Evolutionary conservation across 2,329 filamentous ascomycete genomes (phyloP), one percentile per base, ranked within the genome.

Genomic region (Colletotrichum cereale): DNA sequence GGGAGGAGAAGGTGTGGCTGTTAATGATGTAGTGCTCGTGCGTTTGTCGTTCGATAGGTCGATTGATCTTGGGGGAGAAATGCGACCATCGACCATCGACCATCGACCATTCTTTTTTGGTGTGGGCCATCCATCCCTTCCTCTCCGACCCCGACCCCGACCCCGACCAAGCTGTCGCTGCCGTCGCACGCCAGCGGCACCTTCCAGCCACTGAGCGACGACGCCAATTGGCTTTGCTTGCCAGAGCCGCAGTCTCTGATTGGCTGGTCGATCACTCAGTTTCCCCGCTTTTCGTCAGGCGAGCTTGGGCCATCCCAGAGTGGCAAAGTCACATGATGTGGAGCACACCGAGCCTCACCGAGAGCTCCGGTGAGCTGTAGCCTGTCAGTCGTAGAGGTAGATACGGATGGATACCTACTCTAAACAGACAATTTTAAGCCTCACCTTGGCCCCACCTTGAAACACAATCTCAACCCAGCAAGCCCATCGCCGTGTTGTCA

Each of bases 1-100:
- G 53, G 44, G 68, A 57, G 65, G 44, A 40, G 38, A 21, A 60
- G 53, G 29, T 42, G 52, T 64, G 55, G 69, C 38, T 50, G 60
- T 48, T 60, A 61, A 72, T 72, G 69, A 72, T 72, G 69, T 64
- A 69, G 60, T 57, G 69, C 65, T 65, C 53, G 69, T 72, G 69
- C 69, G 69, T 55, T 21, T 56, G 62, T 72, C 65, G 69, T 69
- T 69, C 57, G 69, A 72, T 64, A 72, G 65, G 60, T 72, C 60
- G 69, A 69, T 53, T 70, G 69, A 72, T 69, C 64, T 72, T 69
- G 69, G 69, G 65, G 60, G 38, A 69, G 60, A 69, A 63, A 53
- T 68, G 65, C 58, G 58, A 52, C 44, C n/a, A n/a, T n/a, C n/a
- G n/a, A n/a, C n/a, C n/a, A n/a, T n/a, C n/a, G 21, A 24, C 11